Conservation (phyloP, 805 yeast genomes). For the Wickerhamomyces chaumierensis region DNA sequence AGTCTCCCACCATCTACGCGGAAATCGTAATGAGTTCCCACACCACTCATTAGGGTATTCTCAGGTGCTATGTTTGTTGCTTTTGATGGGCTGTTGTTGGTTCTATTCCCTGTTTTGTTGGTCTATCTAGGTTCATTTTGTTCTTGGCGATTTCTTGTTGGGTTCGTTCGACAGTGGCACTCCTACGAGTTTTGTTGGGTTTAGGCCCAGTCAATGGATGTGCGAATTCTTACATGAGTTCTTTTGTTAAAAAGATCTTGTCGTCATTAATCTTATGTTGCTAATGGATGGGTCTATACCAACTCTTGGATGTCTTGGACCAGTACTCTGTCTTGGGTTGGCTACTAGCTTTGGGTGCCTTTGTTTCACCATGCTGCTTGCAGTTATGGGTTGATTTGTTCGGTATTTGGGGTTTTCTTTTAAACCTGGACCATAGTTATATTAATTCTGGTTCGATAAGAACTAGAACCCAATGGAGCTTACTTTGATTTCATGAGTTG, state of each 20-base stretch:
- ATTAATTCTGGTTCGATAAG: constrained; percentile 37
- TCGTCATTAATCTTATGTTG: background rate
- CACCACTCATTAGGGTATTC: constrained; percentile 23
- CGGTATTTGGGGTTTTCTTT: constrained; percentile 46
- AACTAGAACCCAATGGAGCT: constrained; percentile 74
- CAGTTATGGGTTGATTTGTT: constrained; percentile 20
- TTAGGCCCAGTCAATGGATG: background rate
- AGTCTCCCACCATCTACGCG: constrained; percentile 77
- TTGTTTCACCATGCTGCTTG: background rate
- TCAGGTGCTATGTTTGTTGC: no score
- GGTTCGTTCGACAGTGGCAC: background rate
- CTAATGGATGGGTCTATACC: background rate
- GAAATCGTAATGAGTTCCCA: constrained; percentile 43
- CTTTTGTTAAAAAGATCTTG: no score
- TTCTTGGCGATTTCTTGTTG: background rate
- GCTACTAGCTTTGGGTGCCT: background rate
- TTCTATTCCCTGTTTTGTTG: no score
- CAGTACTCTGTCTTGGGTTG: background rate
- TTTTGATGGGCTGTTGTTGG: no score
- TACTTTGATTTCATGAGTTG: constrained; percentile 57
- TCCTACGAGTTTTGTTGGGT: background rate
- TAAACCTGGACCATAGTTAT: constrained; percentile 62
- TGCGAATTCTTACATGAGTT: background rate
- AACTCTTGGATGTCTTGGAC: background rate
- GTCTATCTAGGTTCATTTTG: constrained; percentile 2